Percentiles rank a stretch among this genome's conserved stretches.
Evolutionary conservation across 176 grass and related monocot species (phyloP).

Genomic region (Saccharum spontaneum): DNA sequence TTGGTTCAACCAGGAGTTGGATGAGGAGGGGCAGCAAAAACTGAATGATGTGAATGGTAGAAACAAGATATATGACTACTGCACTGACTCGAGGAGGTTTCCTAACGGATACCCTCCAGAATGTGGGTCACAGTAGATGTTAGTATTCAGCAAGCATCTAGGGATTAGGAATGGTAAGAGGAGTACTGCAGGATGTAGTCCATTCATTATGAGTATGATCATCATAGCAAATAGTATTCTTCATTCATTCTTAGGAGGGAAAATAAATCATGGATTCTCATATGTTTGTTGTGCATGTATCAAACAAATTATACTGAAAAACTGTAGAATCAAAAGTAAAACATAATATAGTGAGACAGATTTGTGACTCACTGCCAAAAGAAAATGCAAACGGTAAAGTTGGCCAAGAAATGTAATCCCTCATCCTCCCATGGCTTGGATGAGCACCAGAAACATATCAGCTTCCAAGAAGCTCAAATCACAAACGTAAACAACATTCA

Average conservation of each 20-base stretch:
- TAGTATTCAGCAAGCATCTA: background rate
- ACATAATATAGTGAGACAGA: background rate
- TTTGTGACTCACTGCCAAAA: background rate
- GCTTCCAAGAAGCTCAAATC: background rate
- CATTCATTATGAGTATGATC: slow-evolving; percentile 15
- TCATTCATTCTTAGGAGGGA: background rate
- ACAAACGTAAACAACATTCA: background rate
- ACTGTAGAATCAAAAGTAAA: background rate
- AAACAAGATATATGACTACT: slow-evolving; percentile 61
- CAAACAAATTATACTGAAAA: background rate
- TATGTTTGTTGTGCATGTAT: background rate
- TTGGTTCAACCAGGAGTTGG: slow-evolving; percentile 47
- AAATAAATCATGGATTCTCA: background rate
- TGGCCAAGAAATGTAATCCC: background rate
- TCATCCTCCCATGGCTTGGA: background rate
- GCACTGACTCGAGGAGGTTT: slow-evolving; percentile 45
- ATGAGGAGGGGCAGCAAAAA: slow-evolving; percentile 19
- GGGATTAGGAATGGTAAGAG: background rate
- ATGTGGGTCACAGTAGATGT: slow-evolving; percentile 33
- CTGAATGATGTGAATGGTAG: slow-evolving; percentile 37
- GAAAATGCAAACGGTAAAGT: background rate
- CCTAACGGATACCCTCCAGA: slow-evolving; percentile 40
- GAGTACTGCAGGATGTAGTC: background rate
- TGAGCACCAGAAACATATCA: slow-evolving; percentile 11
- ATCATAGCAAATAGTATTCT: background rate